These are phyloP conservation scores for Talaromyces liani DNA, from an alignment of 495 filamentous ascomycete genomes.

Conservation along the genomic window DNA sequence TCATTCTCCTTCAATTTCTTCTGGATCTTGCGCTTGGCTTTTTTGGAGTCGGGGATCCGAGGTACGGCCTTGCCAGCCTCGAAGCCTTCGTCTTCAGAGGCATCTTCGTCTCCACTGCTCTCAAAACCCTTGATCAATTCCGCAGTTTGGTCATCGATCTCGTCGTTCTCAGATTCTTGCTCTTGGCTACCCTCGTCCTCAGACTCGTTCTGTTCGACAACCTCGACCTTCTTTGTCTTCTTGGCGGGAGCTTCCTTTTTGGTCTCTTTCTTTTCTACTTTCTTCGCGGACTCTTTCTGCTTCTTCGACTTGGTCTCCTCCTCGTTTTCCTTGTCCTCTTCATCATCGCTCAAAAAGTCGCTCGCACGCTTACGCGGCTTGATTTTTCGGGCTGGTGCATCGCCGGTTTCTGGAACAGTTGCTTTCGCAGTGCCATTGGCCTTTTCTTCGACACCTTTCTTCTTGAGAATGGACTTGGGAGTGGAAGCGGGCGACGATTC, in stretches of 20 bases:
- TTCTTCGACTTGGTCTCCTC: conserved; percentile 13
- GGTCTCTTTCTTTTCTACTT: conserved; percentile 24
- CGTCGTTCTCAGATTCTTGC: conserved; percentile 32
- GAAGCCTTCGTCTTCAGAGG: conserved; percentile 44
- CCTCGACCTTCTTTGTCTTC: conserved; percentile 11
- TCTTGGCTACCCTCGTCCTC: conserved; percentile 23
- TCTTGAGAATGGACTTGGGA: conserved; percentile 34
- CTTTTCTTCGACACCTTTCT: conserved; percentile 18
- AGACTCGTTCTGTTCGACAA: conserved; percentile 21
- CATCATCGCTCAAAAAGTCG: conserved; percentile 41
- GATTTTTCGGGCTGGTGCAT: conserved; percentile 25
- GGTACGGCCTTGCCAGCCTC: conserved; percentile 51
- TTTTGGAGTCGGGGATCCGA: conserved; percentile 53
- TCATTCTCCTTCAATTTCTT: conserved; percentile 39
- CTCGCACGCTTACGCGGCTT: conserved; percentile 50
- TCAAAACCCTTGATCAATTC: conserved; percentile 73
- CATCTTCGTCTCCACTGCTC: conserved; percentile 62
- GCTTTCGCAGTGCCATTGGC: conserved; percentile 14
- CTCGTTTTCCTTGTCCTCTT: conserved; percentile 25
- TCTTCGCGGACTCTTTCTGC: conserved; percentile 6
- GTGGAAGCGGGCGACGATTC: conserved; percentile 19
- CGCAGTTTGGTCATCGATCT: conserved; percentile 59
- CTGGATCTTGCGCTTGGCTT: conserved; percentile 50
- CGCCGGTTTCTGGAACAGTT: conserved; percentile 23
- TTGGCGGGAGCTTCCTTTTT: conserved; percentile 28